phyloP scores from a whole-genome alignment of 306 rosid genomes.

The Glycine tomentella region DNA sequence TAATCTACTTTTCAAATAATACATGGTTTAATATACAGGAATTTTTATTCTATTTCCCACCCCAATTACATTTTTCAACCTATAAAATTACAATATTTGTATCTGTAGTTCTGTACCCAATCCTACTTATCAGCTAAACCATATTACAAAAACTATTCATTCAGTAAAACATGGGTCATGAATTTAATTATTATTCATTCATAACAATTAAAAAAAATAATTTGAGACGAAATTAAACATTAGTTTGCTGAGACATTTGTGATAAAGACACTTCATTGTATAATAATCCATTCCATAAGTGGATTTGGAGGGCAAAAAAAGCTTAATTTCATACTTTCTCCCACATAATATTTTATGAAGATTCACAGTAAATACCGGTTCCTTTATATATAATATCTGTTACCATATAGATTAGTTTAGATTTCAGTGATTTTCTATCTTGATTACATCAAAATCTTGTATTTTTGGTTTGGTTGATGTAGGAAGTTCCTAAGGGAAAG shows the following conservation, averaged over 20 bases:
- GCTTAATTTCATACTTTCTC: background rate
- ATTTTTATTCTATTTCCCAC: slow-evolving; percentile 32
- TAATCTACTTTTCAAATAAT: slow-evolving; percentile 38
- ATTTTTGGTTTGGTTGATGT: background rate
- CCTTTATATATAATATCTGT: background rate
- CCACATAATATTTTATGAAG: background rate
- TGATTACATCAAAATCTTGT: background rate
- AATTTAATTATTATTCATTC: slow-evolving; percentile 25
- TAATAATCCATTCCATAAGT: background rate
- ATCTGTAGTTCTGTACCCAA: background rate
- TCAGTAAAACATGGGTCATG: background rate
- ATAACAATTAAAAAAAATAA: slow-evolving; percentile 20
- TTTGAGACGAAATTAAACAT: slow-evolving; percentile 27
- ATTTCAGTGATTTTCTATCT: background rate
- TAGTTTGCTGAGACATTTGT: background rate
- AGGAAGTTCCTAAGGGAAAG: background rate
- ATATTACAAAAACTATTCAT: slow-evolving; percentile 19
- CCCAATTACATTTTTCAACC: slow-evolving; percentile 11
- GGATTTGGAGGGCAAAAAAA: background rate
- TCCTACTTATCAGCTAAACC: slow-evolving; percentile 42
- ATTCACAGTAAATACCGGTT: background rate
- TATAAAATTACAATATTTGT: background rate
- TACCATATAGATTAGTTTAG: background rate
- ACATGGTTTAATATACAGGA: slow-evolving; percentile 28
- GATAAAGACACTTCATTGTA: background rate